phyloP scores from a whole-genome alignment of 2,329 filamentous ascomycete species.

The Apiospora hydei region DNA sequence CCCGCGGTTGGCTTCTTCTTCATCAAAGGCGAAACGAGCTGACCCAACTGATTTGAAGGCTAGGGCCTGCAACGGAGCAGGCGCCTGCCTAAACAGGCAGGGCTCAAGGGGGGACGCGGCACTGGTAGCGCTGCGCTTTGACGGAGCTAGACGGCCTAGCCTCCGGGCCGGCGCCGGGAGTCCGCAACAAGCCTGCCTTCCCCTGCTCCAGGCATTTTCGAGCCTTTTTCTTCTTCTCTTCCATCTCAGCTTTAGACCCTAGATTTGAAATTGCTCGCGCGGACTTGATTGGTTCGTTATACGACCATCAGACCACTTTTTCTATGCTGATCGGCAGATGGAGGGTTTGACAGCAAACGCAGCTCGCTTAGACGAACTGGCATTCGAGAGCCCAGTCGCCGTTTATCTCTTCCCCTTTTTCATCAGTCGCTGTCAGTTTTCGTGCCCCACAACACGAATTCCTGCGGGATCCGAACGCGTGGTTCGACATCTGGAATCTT shows the following conservation, averaged over 20 bases:
- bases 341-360: background rate
- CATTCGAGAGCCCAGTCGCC: background rate
- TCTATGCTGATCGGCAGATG: background rate
- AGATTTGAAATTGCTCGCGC: background rate
- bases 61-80: background rate
- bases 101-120: background rate
- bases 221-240: background rate
- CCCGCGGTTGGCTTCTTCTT: background rate
- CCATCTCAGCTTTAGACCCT: background rate
- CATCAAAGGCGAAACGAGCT: background rate
- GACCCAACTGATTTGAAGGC: background rate
- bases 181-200: background rate
- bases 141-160: background rate
- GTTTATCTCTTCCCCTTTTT: background rate
- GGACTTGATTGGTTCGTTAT: background rate
- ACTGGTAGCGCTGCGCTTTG: background rate
- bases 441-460: background rate
- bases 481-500: background rate
- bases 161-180: conserved; percentile 8
- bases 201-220: no score
- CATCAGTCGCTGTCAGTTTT: background rate
- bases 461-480: background rate
- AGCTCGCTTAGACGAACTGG: background rate
- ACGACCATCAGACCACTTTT: background rate
- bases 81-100: background rate